Evolutionary conservation across 352 stramenopile genomes (phyloP).

Genomic region (Phytophthora nicotianae): DNA sequence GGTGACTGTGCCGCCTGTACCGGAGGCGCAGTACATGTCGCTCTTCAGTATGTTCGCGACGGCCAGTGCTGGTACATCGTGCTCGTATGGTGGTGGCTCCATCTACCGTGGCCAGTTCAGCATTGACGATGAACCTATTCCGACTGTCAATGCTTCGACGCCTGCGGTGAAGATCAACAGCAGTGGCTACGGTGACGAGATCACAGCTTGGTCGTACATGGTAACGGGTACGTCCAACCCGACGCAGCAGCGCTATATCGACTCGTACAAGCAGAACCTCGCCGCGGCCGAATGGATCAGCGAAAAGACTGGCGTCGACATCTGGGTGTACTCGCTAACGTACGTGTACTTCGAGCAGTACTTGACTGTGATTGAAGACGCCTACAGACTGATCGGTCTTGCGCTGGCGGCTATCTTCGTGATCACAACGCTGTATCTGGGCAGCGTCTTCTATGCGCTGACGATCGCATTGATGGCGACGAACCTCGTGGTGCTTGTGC

Average conservation of each 20-base stretch:
- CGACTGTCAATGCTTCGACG: constrained; percentile 47
- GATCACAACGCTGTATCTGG: constrained; percentile 56
- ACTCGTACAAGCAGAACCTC: constrained; percentile 64
- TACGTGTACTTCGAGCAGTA: constrained; percentile 79
- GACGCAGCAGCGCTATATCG: constrained; percentile 61
- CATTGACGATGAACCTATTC: constrained; percentile 59
- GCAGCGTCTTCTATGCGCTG: constrained; percentile 49
- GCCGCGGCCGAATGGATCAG: constrained; percentile 58
- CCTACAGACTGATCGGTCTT: constrained; percentile 57
- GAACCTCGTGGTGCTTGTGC: constrained; percentile 60
- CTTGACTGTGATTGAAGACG: constrained; percentile 57
- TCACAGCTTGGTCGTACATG: constrained; percentile 77
- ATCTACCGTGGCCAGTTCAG: constrained; percentile 72
- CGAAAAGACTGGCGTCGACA: constrained; percentile 57
- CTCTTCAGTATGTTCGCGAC: constrained; percentile 79
- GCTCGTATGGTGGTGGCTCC: constrained; percentile 70
- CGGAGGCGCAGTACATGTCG: constrained; percentile 63
- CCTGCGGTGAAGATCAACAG: constrained; percentile 57
- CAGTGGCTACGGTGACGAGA: constrained; percentile 48
- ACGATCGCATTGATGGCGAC: constrained; percentile 48
- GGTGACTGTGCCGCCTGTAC: constrained; percentile 48
- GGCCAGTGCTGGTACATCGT: constrained; percentile 61
- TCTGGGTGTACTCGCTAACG: constrained; percentile 64
- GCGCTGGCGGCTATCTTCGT: constrained; percentile 56
- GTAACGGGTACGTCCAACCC: constrained; percentile 57